These are phyloP conservation scores for Tetracladium marchalianum DNA, from an alignment of 495 filamentous ascomycete genomes.

Conservation along the genomic window DNA sequence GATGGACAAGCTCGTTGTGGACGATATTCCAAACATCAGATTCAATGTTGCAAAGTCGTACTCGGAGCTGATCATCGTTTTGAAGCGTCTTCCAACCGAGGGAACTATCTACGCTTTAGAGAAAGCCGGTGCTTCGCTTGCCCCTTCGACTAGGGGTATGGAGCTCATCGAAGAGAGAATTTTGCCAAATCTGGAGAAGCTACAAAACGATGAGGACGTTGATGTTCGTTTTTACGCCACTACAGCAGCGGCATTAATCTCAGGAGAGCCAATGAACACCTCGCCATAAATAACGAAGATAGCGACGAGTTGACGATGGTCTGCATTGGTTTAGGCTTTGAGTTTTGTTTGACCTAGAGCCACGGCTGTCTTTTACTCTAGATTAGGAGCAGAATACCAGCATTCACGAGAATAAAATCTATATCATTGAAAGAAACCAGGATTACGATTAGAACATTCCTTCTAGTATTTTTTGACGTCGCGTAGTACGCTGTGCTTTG, in stretches of 20 bases:
- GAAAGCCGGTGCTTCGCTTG: conserved; percentile 53
- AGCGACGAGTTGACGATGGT: conserved; percentile 13
- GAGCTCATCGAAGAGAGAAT: conserved; percentile 82
- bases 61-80: conserved; percentile 72
- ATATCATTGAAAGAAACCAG: background rate
- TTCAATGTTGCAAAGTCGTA: conserved; percentile 99
- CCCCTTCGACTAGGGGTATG: conserved; percentile 61
- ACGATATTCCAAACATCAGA: conserved; percentile 96
- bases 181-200: conserved; percentile 83
- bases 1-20: conserved; percentile 80
- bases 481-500: no score
- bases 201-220: conserved; percentile 93
- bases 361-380: conserved; percentile 12
- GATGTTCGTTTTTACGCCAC: conserved; percentile 93
- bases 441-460: background rate
- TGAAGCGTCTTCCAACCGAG: conserved; percentile 79
- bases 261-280: conserved; percentile 47
- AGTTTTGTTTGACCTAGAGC: conserved; percentile 4
- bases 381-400: conserved; percentile 20
- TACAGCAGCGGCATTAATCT: conserved; percentile 33
- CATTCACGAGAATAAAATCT: conserved; percentile 1
- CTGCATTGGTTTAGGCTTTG: conserved; percentile 11
- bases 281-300: conserved; percentile 38
- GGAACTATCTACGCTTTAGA: conserved; percentile 78
- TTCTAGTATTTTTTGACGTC: background rate